Conservation (phyloP, 345 rosid species). For the Carallia brachiata region DNA sequence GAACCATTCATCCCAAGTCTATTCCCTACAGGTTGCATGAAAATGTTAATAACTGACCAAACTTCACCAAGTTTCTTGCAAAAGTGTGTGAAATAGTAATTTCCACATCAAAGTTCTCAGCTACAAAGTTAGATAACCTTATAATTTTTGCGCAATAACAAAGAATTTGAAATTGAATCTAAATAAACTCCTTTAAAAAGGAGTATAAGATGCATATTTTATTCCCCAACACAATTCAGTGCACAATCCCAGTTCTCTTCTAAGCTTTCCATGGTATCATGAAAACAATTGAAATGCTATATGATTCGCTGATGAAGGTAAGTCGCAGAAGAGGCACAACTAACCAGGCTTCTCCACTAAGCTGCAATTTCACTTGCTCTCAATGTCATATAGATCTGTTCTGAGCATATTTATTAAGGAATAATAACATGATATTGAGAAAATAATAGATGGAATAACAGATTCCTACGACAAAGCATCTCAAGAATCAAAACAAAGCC, state of each 20-base stretch:
- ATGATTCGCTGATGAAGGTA: not conserved
- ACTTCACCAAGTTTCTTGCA: too few species aligned
- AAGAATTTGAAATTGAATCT: not conserved
- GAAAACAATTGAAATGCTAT: not conserved
- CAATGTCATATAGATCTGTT: constrained; percentile 44
- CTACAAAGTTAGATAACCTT: not conserved
- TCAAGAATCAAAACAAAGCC: not conserved
- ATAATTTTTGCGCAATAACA: not conserved
- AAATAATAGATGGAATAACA: not conserved
- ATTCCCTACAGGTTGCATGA: too few species aligned
- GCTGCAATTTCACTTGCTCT: constrained; percentile 44
- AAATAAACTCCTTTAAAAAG: not conserved
- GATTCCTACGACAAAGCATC: not conserved
- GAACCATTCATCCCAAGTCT: too few species aligned
- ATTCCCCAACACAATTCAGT: constrained; percentile 9
- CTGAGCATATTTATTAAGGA: constrained; percentile 20
- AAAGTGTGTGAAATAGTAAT: not conserved
- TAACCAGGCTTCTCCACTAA: constrained; percentile 10
- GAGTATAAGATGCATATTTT: constrained; percentile 7
- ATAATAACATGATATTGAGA: not conserved
- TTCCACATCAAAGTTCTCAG: not conserved
- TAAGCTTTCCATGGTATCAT: constrained; percentile 1
- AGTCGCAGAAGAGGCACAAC: not conserved
- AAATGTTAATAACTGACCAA: too few species aligned
- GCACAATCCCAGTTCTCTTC: constrained; percentile 3